A percentile compares a stretch with the other conserved stretches of the same genome.
Conservation (phyloP, 305 asterid genomes). For the Fraxinus sp. region DNA sequence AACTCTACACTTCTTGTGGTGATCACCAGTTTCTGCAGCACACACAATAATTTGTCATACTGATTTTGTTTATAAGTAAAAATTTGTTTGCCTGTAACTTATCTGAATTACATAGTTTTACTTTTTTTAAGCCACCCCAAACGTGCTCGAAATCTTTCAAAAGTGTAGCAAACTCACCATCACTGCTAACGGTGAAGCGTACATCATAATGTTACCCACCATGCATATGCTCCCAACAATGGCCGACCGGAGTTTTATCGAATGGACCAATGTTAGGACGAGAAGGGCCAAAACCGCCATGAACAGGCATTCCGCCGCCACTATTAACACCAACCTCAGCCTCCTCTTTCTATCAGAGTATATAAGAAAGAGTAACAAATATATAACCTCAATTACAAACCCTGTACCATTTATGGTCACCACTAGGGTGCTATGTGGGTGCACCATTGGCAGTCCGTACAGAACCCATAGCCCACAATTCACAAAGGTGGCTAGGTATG, state of each 20-base stretch:
- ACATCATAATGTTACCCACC: slow-evolving; percentile 79
- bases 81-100: background rate
- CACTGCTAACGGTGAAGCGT: slow-evolving; percentile 77
- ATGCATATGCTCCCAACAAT: slow-evolving; percentile 81
- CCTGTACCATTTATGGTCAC: slow-evolving; percentile 80
- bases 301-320: slow-evolving; percentile 47
- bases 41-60: background rate
- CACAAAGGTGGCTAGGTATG: slow-evolving; percentile 73
- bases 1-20: slow-evolving; percentile 63
- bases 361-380: slow-evolving; percentile 42
- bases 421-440: slow-evolving; percentile 73
- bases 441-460: slow-evolving; percentile 83
- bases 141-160: background rate
- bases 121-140: background rate
- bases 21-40: slow-evolving; percentile 59
- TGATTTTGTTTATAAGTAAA: background rate
- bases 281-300: slow-evolving; percentile 50
- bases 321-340: slow-evolving; percentile 34
- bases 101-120: background rate
- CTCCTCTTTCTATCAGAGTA: slow-evolving; percentile 50
- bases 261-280: slow-evolving; percentile 51
- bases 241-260: slow-evolving; percentile 52
- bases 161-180: slow-evolving; percentile 45
- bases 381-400: slow-evolving; percentile 59
- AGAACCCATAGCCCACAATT: slow-evolving; percentile 87